Base-by-base conservation (phyloP, 2,329 filamentous ascomycete species). In the Cercospora berteroae region DNA sequence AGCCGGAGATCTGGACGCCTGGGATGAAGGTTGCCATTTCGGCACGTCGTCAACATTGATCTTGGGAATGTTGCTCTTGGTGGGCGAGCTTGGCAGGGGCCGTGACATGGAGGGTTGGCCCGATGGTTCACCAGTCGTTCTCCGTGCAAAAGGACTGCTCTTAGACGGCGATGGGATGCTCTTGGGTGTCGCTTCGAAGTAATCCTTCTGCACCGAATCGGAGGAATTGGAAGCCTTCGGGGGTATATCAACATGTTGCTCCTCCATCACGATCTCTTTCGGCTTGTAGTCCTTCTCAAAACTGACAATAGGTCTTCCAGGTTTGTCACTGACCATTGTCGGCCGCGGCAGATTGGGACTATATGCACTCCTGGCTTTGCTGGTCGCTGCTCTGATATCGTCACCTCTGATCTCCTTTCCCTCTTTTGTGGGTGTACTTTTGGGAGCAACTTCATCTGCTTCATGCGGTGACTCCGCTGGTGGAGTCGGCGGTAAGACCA, bases 241-340 rank as follows among this genome's bases (percentile, higher is more conserved):
- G 6, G 20, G 39, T 3, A 73, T 61, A 2, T 78, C 79, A 23
- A 60, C 66, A 29, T 77, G 75, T 31, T 81, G 79, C 65, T 83
- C 80, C 80, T 89, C 90, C 82, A 87, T 81, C 87, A 93, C 90
- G 85, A 90, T 84, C 78, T 91, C 88, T 78, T 86, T 87, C 77
- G 88, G 86, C 84, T 88, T 90, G 89, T 92, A 97, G 78, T 90
- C 87, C 76, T 87, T 87, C 81, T 96, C 87, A 85, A 98, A 98
- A 86, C 94, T 98, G 85, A 98, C 94, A 84, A 98, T 98, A 70
- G 94, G 94, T 77, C 94, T 89, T 74, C 93, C 93, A 74, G 91
- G 90, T 77, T 87, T 91, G 82, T 97, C 91, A 82, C 93, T 97
- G 80, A 98, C 94, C 76, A 92, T 90, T 64, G 91, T 92, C 71